These are phyloP conservation scores for Protomyces inouyei DNA, from an alignment of 1,139 yeast genomes.

Conservation along the genomic window DNA sequence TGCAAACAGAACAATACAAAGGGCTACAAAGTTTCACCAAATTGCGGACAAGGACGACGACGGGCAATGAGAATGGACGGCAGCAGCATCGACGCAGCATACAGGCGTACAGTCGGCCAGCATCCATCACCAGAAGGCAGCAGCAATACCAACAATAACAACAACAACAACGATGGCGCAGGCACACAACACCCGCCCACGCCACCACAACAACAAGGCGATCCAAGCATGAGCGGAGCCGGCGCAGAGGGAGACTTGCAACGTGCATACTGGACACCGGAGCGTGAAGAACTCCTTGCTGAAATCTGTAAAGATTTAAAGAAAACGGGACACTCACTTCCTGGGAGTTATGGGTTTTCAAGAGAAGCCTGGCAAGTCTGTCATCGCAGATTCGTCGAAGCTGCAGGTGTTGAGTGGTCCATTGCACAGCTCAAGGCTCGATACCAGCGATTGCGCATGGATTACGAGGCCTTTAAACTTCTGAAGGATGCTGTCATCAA, in stretches of 20 bases:
- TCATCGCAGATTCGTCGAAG: neutral
- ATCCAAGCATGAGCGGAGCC: neutral
- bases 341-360: neutral
- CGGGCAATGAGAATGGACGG: neutral
- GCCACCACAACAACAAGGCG: neutral
- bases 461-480: neutral
- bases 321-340: neutral
- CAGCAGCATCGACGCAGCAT: neutral
- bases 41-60: neutral
- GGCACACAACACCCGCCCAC: neutral
- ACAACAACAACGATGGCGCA: neutral
- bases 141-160: neutral
- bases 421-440: neutral
- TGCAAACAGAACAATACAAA: neutral
- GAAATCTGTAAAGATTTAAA: neutral
- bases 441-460: neutral
- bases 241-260: neutral
- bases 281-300: neutral
- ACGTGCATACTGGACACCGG: neutral
- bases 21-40: neutral
- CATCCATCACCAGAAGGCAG: neutral
- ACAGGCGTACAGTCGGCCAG: neutral
- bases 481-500: neutral
- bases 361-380: neutral
- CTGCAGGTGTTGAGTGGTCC: neutral